A percentile compares a stretch with the other conserved stretches of the same genome.
Conservation (phyloP, 2,329 filamentous ascomycete genomes). For the Penicillium sp. region DNA sequence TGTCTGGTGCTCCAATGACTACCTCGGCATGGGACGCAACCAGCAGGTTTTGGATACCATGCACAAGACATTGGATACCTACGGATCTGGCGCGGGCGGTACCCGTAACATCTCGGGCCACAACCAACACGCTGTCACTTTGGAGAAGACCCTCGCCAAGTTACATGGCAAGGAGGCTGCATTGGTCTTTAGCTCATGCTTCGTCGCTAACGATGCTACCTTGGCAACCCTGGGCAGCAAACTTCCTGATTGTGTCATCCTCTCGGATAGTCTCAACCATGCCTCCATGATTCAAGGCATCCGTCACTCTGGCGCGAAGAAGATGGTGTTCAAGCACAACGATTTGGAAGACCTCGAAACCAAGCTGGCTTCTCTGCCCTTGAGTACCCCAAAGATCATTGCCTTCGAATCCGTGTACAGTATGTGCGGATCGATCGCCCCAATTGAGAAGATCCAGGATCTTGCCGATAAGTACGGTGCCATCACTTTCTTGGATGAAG, state of each 20-base stretch:
- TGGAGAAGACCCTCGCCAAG: conserved; percentile 81
- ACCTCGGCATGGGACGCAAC: conserved; percentile 96
- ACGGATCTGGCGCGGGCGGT: conserved; percentile 91
- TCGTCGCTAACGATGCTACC: conserved; percentile 96
- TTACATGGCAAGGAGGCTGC: conserved; percentile 90
- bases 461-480: conserved; percentile 97
- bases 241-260: conserved; percentile 91
- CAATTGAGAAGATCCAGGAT: conserved; percentile 94
- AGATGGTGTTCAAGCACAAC: conserved; percentile 99
- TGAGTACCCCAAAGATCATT: conserved; percentile 91
- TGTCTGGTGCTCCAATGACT: conserved; percentile 99
- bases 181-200: conserved; percentile 95
- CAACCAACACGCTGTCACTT: conserved; percentile 85
- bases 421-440: conserved; percentile 97
- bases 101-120: conserved; percentile 98
- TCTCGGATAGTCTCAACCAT: conserved; percentile 97
- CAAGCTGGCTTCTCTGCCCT: conserved; percentile 84
- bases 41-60: conserved; percentile 81
- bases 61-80: conserved; percentile 92
- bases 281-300: conserved; percentile 99
- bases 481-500: conserved; percentile 96
- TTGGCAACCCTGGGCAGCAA: conserved; percentile 96
- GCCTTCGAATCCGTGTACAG: conserved; percentile 99
- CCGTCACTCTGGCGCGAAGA: conserved; percentile 92
- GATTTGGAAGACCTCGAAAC: conserved; percentile 89